Conservation (phyloP, 2,329 filamentous ascomycete species). For the Sporothrix phasma region DNA sequence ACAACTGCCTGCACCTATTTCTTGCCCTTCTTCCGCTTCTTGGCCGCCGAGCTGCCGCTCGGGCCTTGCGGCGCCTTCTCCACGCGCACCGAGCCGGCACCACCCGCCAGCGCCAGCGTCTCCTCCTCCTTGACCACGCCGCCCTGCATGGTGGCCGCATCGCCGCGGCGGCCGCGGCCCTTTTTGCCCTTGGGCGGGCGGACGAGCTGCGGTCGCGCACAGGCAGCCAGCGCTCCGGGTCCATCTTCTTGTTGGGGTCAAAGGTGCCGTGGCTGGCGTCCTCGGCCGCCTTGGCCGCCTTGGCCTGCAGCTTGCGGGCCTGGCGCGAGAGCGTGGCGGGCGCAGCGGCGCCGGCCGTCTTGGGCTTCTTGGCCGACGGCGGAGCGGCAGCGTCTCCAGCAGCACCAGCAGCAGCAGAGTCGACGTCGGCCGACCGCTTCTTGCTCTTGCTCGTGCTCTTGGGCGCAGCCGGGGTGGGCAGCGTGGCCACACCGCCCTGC, state of each 20-base stretch:
- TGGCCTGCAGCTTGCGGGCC: conserved; percentile 19
- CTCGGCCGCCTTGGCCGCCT: conserved; percentile 22
- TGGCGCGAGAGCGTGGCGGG: conserved; percentile 38
- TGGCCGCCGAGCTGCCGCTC: conserved; percentile 22
- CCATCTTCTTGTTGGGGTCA: conserved; percentile 67
- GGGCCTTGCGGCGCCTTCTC: conserved; percentile 40
- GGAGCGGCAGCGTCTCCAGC: conserved; percentile 18
- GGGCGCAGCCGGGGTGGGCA: conserved; percentile 32
- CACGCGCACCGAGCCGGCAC: conserved; percentile 53
- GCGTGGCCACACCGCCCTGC: conserved; percentile 50
- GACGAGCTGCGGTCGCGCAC: conserved; percentile 77
- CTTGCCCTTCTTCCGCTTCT: conserved; percentile 38
- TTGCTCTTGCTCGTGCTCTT: conserved; percentile 34
- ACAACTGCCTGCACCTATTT: conserved; percentile 7
- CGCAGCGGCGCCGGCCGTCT: conserved; percentile 11
- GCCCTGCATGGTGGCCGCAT: conserved; percentile 74
- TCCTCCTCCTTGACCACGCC: conserved; percentile 67
- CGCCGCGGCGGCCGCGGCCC: conserved; percentile 47
- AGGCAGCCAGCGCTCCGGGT: conserved; percentile 89
- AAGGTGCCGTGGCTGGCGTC: conserved; percentile 30
- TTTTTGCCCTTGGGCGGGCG: conserved; percentile 85
- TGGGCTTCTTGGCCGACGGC: conserved; percentile 15
- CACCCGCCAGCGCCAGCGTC: conserved; percentile 53
- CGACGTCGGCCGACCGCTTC: conserved; percentile 34
- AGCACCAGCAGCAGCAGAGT: conserved; percentile 28